phyloP scores from a whole-genome alignment of 1,284 basidiomycete genomes.

The Laetiporus sulphureus region DNA sequence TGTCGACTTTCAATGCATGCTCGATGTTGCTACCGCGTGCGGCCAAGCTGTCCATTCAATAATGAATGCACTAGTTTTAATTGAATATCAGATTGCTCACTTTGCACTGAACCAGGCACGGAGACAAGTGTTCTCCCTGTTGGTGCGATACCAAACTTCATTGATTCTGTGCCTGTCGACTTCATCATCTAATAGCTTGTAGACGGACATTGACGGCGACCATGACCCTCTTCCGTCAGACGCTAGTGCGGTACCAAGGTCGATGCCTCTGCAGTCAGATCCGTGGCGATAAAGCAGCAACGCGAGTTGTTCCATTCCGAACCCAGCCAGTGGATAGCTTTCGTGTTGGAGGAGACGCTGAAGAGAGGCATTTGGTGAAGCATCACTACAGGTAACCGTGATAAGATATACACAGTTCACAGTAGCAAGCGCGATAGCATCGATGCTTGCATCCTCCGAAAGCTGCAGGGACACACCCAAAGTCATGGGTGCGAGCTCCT shows the following conservation, averaged over 20 bases:
- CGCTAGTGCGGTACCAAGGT: not conserved
- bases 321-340: not conserved
- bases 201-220: not conserved
- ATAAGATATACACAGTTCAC: not conserved
- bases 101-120: conserved; percentile 5
- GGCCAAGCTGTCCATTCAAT: no score
- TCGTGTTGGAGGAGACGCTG: not conserved
- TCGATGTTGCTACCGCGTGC: not conserved
- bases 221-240: not conserved
- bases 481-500: not conserved
- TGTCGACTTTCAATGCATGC: not conserved
- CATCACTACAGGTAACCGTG: no score
- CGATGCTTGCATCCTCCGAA: not conserved
- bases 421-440: not conserved
- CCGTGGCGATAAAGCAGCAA: not conserved
- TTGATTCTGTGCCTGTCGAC: not conserved
- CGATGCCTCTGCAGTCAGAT: not conserved
- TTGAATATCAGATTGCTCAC: conserved; percentile 1
- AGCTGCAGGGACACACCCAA: not conserved
- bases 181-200: not conserved
- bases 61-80: no score
- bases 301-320: not conserved
- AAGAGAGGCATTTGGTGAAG: no score
- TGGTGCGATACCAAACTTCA: not conserved
- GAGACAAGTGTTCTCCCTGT: not conserved